Percentiles rank a stretch among this genome's conserved stretches.
These are phyloP conservation scores for Quercus aquifolioides DNA, from an alignment of 306 rosid species.

Conservation along the genomic window DNA sequence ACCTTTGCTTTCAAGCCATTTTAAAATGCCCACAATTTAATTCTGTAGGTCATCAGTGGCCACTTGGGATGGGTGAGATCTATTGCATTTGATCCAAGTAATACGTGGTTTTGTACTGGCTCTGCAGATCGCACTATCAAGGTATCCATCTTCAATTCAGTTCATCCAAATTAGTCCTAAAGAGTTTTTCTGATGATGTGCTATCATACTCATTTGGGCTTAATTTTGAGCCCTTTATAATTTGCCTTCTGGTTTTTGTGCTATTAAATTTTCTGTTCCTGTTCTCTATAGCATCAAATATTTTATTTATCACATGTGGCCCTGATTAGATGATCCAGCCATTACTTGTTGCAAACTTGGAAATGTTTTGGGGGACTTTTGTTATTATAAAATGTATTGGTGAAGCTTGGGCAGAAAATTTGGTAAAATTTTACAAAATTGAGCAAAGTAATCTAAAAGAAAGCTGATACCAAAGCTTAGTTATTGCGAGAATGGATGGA, in stretches of 20 bases:
- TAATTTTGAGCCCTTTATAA: not conserved
- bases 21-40: constrained; percentile 5
- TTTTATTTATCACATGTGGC: not conserved
- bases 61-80: constrained; percentile 99
- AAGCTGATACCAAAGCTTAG: not conserved
- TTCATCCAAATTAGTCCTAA: not conserved
- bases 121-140: constrained; percentile 99
- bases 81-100: constrained; percentile 94
- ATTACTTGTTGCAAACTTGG: not conserved
- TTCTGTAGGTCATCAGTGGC: constrained; percentile 85
- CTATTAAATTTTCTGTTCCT: not conserved
- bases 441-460: not conserved
- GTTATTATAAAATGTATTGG: not conserved
- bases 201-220: not conserved
- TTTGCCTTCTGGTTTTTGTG: not conserved
- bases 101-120: constrained; percentile 96
- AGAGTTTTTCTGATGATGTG: not conserved
- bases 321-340: not conserved
- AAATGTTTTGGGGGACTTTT: not conserved
- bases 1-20: not conserved
- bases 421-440: not conserved
- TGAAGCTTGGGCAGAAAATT: not conserved
- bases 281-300: not conserved
- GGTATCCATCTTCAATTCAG: constrained; percentile 48
- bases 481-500: not conserved